phyloP scores from a whole-genome alignment of 2,329 filamentous ascomycete species.

The Aspergillus jensenii region DNA sequence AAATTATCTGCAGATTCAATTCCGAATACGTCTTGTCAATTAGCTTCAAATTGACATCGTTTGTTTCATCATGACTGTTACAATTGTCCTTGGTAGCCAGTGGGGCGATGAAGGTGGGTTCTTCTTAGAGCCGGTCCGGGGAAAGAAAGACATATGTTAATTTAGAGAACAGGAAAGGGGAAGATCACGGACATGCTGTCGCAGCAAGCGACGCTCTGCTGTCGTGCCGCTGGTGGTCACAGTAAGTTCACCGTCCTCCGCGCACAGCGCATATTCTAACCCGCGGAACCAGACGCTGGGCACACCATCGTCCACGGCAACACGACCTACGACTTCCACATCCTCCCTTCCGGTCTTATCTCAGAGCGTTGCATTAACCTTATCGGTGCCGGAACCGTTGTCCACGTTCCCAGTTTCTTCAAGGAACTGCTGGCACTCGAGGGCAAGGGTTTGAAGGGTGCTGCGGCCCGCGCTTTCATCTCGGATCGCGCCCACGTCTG shows the following conservation, averaged over 20 bases:
- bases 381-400: constrained; percentile 48
- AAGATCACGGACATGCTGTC: constrained; percentile 51
- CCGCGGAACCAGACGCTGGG: constrained; percentile 37
- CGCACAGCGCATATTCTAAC: background rate
- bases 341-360: constrained; percentile 47
- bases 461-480: constrained; percentile 45
- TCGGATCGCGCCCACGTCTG: constrained; percentile 48
- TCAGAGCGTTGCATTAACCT: constrained; percentile 47
- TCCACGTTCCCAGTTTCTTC: constrained; percentile 50
- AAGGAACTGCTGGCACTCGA: constrained; percentile 46
- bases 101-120: constrained; percentile 49
- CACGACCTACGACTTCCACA: constrained; percentile 51
- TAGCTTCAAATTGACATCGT: background rate
- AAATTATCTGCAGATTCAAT: background rate
- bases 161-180: constrained; percentile 40
- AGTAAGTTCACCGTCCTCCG: constrained; percentile 31
- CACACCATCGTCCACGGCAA: constrained; percentile 50
- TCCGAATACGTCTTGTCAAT: background rate
- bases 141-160: background rate
- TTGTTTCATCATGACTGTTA: constrained; percentile 32
- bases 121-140: background rate
- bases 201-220: constrained; percentile 45
- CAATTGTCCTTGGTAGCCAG: constrained; percentile 48
- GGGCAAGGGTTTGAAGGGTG: constrained; percentile 43
- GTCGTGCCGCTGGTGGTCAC: constrained; percentile 48